Conservation (phyloP, 1,139 yeast genomes). For the Saccharomycopsis hybrid region DNA sequence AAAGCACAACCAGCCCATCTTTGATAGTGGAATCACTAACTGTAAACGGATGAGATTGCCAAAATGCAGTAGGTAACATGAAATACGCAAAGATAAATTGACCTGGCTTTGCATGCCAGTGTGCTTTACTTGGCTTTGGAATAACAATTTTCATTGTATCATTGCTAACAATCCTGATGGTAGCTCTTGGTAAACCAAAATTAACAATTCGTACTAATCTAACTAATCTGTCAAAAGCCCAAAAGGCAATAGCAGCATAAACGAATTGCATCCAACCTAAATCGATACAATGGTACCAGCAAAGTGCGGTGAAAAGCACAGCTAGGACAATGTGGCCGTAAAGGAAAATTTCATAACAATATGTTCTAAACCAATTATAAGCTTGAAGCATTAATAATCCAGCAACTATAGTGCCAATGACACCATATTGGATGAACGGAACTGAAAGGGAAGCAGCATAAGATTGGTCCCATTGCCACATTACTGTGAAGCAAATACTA, state of each 20-base stretch:
- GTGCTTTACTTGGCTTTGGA: neutral
- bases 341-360: slow-evolving; percentile 59
- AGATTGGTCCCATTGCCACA: slow-evolving; percentile 35
- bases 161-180: slow-evolving; percentile 40
- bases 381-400: slow-evolving; percentile 42
- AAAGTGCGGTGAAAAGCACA: slow-evolving; percentile 46
- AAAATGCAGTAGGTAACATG: slow-evolving; percentile 27
- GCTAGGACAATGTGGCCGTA: slow-evolving; percentile 54
- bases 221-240: slow-evolving; percentile 54
- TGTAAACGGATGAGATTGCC: slow-evolving; percentile 57
- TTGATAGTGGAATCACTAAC: slow-evolving; percentile 31
- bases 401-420: slow-evolving; percentile 38
- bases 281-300: slow-evolving; percentile 50
- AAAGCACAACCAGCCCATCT: slow-evolving; percentile 30
- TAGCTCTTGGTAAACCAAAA: slow-evolving; percentile 47
- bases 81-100: slow-evolving; percentile 37
- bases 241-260: slow-evolving; percentile 49
- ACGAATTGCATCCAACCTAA: slow-evolving; percentile 42
- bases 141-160: slow-evolving; percentile 34
- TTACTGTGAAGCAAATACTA: slow-evolving; percentile 38
- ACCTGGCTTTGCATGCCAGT: slow-evolving; percentile 33
- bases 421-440: slow-evolving; percentile 48
- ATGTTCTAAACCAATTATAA: slow-evolving; percentile 44
- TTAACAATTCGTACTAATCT: slow-evolving; percentile 43
- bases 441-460: slow-evolving; percentile 27